Percentiles rank a stretch among this genome's conserved stretches.
These are phyloP conservation scores for Tephrocybe sp. DNA, from an alignment of 768 basidiomycete species.

Conservation along the genomic window DNA sequence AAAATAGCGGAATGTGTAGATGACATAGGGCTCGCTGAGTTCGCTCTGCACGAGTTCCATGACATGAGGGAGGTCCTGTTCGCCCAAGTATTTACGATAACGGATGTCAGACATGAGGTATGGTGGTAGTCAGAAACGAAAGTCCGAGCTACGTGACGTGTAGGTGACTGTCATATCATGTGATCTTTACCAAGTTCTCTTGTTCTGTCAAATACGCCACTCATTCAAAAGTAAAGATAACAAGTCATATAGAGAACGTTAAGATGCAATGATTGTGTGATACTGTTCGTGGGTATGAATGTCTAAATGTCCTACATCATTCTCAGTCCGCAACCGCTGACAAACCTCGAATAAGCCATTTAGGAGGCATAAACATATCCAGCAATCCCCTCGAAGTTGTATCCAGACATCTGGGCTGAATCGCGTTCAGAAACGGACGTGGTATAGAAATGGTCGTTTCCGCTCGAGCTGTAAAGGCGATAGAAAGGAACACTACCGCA, in stretches of 20 bases:
- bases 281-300: too few species aligned
- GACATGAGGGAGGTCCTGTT: constrained; percentile 76
- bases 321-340: background rate
- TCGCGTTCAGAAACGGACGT: constrained; percentile 12
- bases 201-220: background rate
- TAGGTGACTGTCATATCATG: constrained; percentile 13
- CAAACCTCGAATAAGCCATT: background rate
- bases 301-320: too few species aligned
- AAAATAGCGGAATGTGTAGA: constrained; percentile 97
- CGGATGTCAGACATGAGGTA: constrained; percentile 38
- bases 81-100: constrained; percentile 75
- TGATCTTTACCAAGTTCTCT: background rate
- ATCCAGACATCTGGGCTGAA: constrained; percentile 3
- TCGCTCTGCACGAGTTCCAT: constrained; percentile 89
- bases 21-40: constrained; percentile 93
- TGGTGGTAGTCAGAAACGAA: constrained; percentile 9
- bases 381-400: constrained; percentile 3
- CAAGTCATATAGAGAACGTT: background rate
- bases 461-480: constrained; percentile 12
- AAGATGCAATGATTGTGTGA: too few species aligned
- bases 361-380: constrained; percentile 3
- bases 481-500: constrained; percentile 17
- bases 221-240: background rate
- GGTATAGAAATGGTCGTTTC: constrained; percentile 22
- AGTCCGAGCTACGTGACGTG: constrained; percentile 13